Evolutionary conservation across 495 filamentous ascomycete species (phyloP).

Genomic region (Talaromyces ruber): DNA sequence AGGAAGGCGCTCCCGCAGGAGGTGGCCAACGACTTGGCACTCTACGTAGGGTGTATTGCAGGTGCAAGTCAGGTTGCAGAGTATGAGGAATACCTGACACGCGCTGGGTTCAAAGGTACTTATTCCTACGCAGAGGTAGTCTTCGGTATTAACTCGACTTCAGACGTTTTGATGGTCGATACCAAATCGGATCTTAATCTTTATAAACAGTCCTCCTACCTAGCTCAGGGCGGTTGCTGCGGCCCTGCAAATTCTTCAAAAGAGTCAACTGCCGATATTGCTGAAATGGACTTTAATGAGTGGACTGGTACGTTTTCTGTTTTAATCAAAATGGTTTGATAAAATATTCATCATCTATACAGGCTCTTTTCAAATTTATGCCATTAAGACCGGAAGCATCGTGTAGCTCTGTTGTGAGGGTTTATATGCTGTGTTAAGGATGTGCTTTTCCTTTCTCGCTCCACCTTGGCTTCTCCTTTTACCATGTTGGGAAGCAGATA

Average conservation of each 20-base stretch:
- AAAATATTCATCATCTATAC: neutral
- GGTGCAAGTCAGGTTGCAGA: conserved; percentile 46
- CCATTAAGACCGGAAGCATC: conserved; percentile 1
- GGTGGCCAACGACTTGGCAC: conserved; percentile 35
- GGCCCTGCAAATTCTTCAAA: neutral
- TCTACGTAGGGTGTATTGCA: conserved; percentile 54
- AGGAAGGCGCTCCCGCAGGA: conserved; percentile 41
- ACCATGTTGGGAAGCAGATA: conserved; percentile 1
- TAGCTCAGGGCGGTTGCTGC: conserved; percentile 2
- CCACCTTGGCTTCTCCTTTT: conserved; percentile 1
- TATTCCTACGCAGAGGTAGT: neutral
- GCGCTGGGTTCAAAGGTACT: conserved; percentile 49
- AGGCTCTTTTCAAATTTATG: conserved; percentile 6
- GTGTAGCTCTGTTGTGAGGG: neutral
- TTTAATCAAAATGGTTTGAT: neutral
- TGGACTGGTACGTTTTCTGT: conserved; percentile 13
- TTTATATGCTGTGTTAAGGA: conserved; percentile 1
- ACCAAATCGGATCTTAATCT: conserved; percentile 48
- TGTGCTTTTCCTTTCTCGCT: conserved; percentile 1
- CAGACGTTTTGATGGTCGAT: conserved; percentile 46
- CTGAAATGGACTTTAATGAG: conserved; percentile 14
- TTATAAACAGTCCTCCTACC: conserved; percentile 29
- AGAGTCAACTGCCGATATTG: neutral
- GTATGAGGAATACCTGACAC: conserved; percentile 48
- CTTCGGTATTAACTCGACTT: neutral